Conservation (phyloP, 306 rosid genomes). For the Canavalia ensiformis region DNA sequence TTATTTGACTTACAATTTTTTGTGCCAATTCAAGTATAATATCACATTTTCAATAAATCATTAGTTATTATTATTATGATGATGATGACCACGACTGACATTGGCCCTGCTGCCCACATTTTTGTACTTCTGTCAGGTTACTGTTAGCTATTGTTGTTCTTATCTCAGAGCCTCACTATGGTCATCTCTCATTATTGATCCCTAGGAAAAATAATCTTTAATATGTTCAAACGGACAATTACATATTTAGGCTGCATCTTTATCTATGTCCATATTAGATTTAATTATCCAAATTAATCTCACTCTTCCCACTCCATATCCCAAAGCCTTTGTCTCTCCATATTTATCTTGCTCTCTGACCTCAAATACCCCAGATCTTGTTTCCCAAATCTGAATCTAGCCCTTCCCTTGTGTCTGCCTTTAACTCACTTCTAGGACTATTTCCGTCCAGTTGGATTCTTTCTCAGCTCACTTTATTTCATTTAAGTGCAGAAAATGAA, state of each 20-base stretch:
- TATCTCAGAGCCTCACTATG: background rate
- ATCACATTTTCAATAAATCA: background rate
- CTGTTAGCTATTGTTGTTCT: conserved; percentile 3
- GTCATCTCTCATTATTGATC: background rate
- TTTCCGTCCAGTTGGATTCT: conserved; percentile 15
- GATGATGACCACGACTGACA: background rate
- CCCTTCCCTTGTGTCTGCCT: background rate
- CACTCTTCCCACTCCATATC: background rate
- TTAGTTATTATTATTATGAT: background rate
- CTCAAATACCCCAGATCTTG: background rate
- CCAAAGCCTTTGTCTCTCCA: conserved; percentile 2
- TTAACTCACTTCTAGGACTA: conserved; percentile 25
- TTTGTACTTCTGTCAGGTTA: background rate
- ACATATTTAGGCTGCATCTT: conserved; percentile 23
- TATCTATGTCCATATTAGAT: conserved; percentile 18
- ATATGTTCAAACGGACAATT: background rate
- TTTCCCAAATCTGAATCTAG: conserved; percentile 31
- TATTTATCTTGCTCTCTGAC: conserved; percentile 12
- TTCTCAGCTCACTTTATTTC: conserved; percentile 15
- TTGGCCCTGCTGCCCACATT: background rate
- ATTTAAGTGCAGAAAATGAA: conserved; percentile 36
- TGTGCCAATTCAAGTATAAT: background rate
- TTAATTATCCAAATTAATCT: conserved; percentile 15
- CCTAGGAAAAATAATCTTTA: background rate
- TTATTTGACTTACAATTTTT: background rate